Base-by-base conservation (phyloP, 2,329 filamentous ascomycete species). In the Pyricularia sp. region DNA sequence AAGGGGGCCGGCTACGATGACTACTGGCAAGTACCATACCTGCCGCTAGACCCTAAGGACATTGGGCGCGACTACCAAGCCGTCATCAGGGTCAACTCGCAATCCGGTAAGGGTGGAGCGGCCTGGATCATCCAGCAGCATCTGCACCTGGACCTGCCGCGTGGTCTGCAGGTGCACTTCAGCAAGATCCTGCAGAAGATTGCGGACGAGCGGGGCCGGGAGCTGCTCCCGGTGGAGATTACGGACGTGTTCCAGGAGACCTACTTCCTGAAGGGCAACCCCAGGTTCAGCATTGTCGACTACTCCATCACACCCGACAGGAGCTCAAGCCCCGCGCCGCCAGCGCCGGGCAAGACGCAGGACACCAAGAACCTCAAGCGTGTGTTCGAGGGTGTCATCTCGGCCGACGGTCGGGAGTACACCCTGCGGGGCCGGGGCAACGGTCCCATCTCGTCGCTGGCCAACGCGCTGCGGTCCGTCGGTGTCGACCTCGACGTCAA, bases 11-110 rank as follows among this genome's bases (percentile, higher is more conserved):
- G 80, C 5, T 82, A 85, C 76, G 88, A 94, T 69, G 87, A 89
- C 75, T 82, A 81, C 59, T 98, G 94, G 94, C 83, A 92, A 73
- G 85, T 97, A 58, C 94, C 94, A 0, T 98, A 98, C 77, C 89
- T 98, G 66, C 94, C 94, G 14, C 86, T 98, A 74, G 94, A 98
- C 76, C 94, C 94, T 5, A 86, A 91, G 76, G 94, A 98, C 76
- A 97, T 98, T 72, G 94, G 94, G 67, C 89, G 94, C 69, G 97
- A 90, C n/a, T 98, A 98, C 86, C 94, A 98, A 81, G 94, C 94
- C 70, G 91, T 98, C 77, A 98, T 98, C 77, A 92, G 94, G 70
- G 94, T 98, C 86, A 99, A 98, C 84, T 97, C 92, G 23, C 94
- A 98, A 79, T 92, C 89, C 74, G 94, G 94, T 72, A 98, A 99